Evolutionary conservation across 108 stramenopile species (phyloP), one percentile per base, ranked within the genome.

Genomic region (Cyclotella choctawhatcheeana): DNA sequence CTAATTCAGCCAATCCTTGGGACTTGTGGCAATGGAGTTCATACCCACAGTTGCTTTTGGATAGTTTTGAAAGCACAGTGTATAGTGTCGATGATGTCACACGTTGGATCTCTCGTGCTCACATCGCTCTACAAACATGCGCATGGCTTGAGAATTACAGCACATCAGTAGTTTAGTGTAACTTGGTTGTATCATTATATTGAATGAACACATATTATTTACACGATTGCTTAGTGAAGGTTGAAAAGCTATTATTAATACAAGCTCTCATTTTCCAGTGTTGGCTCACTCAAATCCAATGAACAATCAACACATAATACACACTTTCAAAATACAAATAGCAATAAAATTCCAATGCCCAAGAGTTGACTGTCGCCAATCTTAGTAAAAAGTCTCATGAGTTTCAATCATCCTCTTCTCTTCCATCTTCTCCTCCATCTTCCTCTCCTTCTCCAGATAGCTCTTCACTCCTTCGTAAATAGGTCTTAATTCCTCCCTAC

Each of bases 11-110:
- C 21, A 88, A 85, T 8, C 94, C 91, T 7, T 86, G 90, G 64
- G 91, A 92, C 76, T 80, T 95, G 73, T 65, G 64, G 7, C 56
- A 45, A 43, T 95, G 94, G 94, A 44, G 70, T 21, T 32, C 59
- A 33, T 50, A 64, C 34, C 82, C 86, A 24, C 37, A 45, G 18
- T 71, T 84, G 71, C 50, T 86, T 53, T 30, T 82, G 5, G 75
- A 81, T 26, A 24, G 31, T 35, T 64, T 80, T 1, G 37, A 17
- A 52, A 14, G 29, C 8, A 25, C 24, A 13, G n/a, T 43, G 27
- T 69, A 60, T 65, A 47, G 43, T 2, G 67, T 66, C 18, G 17
- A 40, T 7, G 77, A 78, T 71, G 69, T 65, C 2, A 16, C 50
- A 12, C 45, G 77, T 21, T 78, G 77, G 77, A 59, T 65, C 48